These are phyloP conservation scores for Calvatia gigantea DNA, from an alignment of 768 basidiomycete species.

Conservation along the genomic window DNA sequence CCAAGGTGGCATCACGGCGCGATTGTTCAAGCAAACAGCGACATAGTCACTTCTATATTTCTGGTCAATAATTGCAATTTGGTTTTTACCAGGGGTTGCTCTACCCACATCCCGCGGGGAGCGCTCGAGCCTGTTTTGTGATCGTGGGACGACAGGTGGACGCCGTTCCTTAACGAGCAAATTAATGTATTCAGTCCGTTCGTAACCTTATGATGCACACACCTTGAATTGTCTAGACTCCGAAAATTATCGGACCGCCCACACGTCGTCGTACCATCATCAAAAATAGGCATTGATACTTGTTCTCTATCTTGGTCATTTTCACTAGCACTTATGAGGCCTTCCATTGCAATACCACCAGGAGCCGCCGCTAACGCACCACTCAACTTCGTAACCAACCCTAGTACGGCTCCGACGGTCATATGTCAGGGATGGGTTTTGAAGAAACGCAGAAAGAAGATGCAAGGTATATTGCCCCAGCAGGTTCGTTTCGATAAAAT, in stretches of 20 bases:
- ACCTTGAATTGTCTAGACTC: background rate
- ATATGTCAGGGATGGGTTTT: constrained; percentile 75
- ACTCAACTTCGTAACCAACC: background rate
- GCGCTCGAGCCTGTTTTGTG: background rate
- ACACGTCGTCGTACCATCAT: background rate
- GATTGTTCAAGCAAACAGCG: background rate
- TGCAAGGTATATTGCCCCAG: constrained; percentile 59
- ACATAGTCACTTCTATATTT: constrained; percentile 1
- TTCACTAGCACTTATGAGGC: background rate
- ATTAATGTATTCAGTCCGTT: background rate
- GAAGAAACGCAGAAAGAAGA: constrained; percentile 84
- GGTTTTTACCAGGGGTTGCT: constrained; percentile 2
- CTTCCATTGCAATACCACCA: background rate
- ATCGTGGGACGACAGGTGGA: background rate
- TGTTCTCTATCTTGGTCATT: background rate
- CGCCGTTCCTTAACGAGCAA: background rate
- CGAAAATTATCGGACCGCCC: background rate
- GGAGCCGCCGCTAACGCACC: background rate
- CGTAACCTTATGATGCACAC: constrained; percentile 1
- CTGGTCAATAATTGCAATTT: background rate
- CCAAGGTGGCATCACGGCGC: constrained; percentile 1
- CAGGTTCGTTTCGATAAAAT: background rate
- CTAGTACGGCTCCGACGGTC: constrained; percentile 17
- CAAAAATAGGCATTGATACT: background rate
- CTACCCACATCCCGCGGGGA: background rate